Base-by-base conservation (phyloP, 2,329 filamentous ascomycete genomes). In the Dactylellina leptospora region DNA sequence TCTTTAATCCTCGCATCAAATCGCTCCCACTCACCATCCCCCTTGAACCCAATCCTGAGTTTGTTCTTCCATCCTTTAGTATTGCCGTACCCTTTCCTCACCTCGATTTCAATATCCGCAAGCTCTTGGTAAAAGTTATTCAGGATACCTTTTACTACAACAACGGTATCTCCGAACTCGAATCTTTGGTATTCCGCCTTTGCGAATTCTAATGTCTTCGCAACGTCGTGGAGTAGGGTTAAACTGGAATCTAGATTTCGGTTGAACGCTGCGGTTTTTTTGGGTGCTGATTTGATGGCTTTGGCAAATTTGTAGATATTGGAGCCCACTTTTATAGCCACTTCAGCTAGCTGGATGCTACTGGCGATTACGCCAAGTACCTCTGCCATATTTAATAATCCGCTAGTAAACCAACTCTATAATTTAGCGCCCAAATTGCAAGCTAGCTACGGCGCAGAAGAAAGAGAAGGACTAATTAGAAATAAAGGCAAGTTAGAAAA, bases 351-450 rank as follows among this genome's bases (percentile, higher is more conserved):
- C 45, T 70, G 64, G 8, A 70, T 33, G 16, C 64, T 50, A 16
- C 64, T 70, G 5, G 64, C 64, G 3, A 62, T 42, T 1, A 36
- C 40, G 38, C 64, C 64, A 9, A 70, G 50, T 18, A 62, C 30
- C 45, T 61, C 64, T 11, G 64, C 50, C 64, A 70, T 70, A 11
- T 53, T 69, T 69, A 68, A n/a, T 53, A 50, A 40, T 13, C 50
- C n/a, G n/a, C 36, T 9, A 40, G 8, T 4, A 40, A 16, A 40
- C 36, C 18, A 6, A n/a, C 36, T 16, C 1, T 3, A 6, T 16
- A 40, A 11, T 11, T 16, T 22, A 44, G 18, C 20, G 18, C 53
- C 16, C n/a, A 56, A 56, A 20, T 20, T 16, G 16, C 9, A 3
- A 53, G 25, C 13, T 22, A 33, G 25, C 13, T 4, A 9, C 36